These are phyloP conservation scores for Myxozyma nipponensis DNA, from an alignment of 805 yeast species.

Conservation along the genomic window DNA sequence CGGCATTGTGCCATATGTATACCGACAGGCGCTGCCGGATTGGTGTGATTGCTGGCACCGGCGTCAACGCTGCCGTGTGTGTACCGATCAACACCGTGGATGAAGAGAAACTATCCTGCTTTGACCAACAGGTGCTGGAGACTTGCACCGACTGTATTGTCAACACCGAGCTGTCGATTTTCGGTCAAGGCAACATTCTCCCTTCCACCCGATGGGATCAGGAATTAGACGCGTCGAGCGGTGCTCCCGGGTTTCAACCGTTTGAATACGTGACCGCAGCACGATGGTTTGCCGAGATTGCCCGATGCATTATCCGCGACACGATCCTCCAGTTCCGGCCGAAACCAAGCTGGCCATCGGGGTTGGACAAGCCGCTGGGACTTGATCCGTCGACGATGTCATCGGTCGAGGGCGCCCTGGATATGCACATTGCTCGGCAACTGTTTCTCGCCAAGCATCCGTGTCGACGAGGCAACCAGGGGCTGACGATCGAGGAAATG, in stretches of 20 bases:
- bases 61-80: constrained; percentile 74
- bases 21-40: constrained; percentile 54
- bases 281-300: constrained; percentile 81
- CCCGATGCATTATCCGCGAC: constrained; percentile 68
- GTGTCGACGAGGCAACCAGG: constrained; percentile 3
- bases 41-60: constrained; percentile 89
- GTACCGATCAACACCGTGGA: constrained; percentile 61
- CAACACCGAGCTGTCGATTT: constrained; percentile 92
- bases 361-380: constrained; percentile 30
- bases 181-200: constrained; percentile 65
- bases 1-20: constrained; percentile 71
- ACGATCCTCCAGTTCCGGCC: constrained; percentile 43
- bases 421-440: constrained; percentile 28
- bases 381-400: constrained; percentile 32
- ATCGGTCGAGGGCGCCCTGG: constrained; percentile 30
- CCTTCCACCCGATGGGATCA: constrained; percentile 76
- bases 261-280: constrained; percentile 87
- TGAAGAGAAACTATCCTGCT: constrained; percentile 56
- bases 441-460: constrained; percentile 24
- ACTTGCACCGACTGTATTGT: constrained; percentile 52
- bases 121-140: constrained; percentile 35
- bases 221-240: constrained; percentile 54
- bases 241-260: constrained; percentile 78
- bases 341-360: constrained; percentile 23
- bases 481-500: constrained; percentile 28